Evolutionary conservation across 192 early-diverging fungal species (phyloP).

Genomic region (Coemansia sp.): DNA sequence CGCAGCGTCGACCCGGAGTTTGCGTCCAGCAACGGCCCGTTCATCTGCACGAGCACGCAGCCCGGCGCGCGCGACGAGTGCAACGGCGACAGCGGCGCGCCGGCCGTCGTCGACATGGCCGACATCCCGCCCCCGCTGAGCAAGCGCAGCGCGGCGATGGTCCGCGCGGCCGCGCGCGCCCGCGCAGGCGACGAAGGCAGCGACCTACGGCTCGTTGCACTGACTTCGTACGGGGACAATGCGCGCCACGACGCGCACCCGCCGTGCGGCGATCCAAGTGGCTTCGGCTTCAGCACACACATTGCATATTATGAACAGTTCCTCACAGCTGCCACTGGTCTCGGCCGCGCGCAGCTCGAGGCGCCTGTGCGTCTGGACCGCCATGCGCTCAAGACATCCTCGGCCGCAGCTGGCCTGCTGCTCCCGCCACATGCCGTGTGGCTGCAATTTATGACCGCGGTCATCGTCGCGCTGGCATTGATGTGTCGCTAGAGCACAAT

Average conservation of each 20-base stretch:
- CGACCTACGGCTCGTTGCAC: slow-evolving; percentile 28
- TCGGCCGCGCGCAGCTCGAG: slow-evolving; percentile 19
- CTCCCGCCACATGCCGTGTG: neutral
- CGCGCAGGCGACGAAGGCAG: neutral
- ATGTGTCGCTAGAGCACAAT: too few species aligned
- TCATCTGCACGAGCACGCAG: slow-evolving; percentile 36
- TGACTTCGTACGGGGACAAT: slow-evolving; percentile 53
- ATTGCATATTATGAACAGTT: slow-evolving; percentile 44
- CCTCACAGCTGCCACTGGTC: slow-evolving; percentile 29
- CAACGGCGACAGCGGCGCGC: slow-evolving; percentile 50
- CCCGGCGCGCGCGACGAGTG: slow-evolving; percentile 36
- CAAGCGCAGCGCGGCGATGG: too few species aligned
- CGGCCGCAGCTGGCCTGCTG: neutral
- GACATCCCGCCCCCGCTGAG: neutral
- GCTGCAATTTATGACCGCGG: neutral
- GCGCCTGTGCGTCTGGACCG: slow-evolving; percentile 26
- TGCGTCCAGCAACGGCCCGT: slow-evolving; percentile 28
- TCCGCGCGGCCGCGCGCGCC: too few species aligned
- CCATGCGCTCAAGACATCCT: slow-evolving; percentile 4
- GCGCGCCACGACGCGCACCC: slow-evolving; percentile 22
- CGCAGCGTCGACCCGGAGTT: slow-evolving; percentile 18
- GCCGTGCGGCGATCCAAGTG: slow-evolving; percentile 38
- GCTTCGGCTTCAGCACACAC: slow-evolving; percentile 53
- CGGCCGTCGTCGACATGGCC: slow-evolving; percentile 14
- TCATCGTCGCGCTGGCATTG: neutral